These are phyloP conservation scores for Pythium folliculosum DNA, from an alignment of 352 stramenopile species.

Conservation along the genomic window DNA sequence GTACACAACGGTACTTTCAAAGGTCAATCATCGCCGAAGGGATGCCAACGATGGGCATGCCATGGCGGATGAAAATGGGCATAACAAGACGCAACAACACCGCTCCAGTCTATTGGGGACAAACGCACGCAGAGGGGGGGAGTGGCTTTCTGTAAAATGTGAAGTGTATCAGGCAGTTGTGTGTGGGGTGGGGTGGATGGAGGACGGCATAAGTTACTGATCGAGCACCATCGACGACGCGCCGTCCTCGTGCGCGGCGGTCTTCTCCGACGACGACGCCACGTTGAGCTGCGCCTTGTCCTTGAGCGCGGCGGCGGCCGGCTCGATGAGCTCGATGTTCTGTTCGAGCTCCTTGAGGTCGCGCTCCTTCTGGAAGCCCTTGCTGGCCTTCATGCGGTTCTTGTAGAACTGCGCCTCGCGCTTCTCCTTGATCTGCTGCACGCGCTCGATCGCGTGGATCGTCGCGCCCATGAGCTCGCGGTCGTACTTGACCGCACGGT, in stretches of 20 bases:
- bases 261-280: conserved; percentile 61
- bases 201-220: conserved; percentile 58
- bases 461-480: conserved; percentile 98
- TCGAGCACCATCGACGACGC: conserved; percentile 86
- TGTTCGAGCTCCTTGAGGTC: conserved; percentile 84
- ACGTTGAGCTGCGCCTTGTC: conserved; percentile 78
- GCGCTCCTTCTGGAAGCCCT: conserved; percentile 75
- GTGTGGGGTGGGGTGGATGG: background rate
- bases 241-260: conserved; percentile 48
- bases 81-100: no score
- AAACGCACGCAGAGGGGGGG: background rate
- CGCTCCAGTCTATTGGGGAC: background rate
- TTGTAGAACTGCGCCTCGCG: conserved; percentile 97
- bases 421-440: conserved; percentile 97
- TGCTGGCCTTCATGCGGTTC: conserved; percentile 94
- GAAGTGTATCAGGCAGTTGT: background rate
- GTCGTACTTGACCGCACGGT: conserved; percentile 99
- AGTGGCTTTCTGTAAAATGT: background rate
- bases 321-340: conserved; percentile 87
- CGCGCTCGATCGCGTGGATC: conserved; percentile 97
- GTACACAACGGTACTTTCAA: conserved; percentile 20
- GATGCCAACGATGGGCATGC: conserved; percentile 1
- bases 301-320: conserved; percentile 69
- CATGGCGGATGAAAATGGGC: no score
- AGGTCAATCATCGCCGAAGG: background rate